Evolutionary conservation across 1,284 basidiomycete species (phyloP).

Genomic region (Sporisorium reilianum): DNA sequence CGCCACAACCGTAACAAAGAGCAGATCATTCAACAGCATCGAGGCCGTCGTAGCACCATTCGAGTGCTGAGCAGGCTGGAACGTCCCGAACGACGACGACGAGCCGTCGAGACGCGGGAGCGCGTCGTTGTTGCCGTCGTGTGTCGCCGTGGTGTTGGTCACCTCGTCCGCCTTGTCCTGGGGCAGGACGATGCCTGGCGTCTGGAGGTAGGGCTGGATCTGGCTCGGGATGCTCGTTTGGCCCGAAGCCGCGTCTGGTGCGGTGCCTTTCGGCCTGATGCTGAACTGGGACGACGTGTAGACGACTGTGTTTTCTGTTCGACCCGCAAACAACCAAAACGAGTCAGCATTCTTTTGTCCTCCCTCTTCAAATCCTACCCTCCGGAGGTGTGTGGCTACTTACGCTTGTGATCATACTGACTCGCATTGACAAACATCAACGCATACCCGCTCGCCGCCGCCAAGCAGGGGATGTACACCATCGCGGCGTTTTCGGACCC

Average conservation of each 20-base stretch:
- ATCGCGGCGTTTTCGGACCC: conserved; percentile 25
- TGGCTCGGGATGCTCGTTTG: conserved; percentile 22
- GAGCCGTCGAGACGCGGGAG: conserved; percentile 22
- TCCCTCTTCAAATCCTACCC: too few species aligned
- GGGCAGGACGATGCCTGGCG: conserved; percentile 25
- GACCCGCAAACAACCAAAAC: background rate
- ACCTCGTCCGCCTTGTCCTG: conserved; percentile 4
- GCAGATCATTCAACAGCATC: conserved; percentile 4
- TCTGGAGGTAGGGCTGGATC: conserved; percentile 24
- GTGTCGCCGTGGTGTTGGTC: conserved; percentile 18
- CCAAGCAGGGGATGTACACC: conserved; percentile 41
- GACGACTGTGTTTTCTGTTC: conserved; percentile 22
- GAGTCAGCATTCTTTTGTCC: background rate
- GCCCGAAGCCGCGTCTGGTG: conserved; percentile 26
- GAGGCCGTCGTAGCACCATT: background rate
- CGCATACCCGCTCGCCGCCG: conserved; percentile 11
- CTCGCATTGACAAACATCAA: conserved; percentile 32
- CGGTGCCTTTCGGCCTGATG: conserved; percentile 32
- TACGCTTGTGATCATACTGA: conserved; percentile 32
- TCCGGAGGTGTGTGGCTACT: too few species aligned
- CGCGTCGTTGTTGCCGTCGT: conserved; percentile 8
- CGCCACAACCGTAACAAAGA: conserved; percentile 15
- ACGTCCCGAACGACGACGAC: conserved; percentile 14
- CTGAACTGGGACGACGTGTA: conserved; percentile 24
- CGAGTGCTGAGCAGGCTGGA: background rate